A percentile compares a stretch with the other conserved stretches of the same genome.
Evolutionary conservation across 2,329 filamentous ascomycete genomes (phyloP).

Genomic region (Arthrobotrys conoides): DNA sequence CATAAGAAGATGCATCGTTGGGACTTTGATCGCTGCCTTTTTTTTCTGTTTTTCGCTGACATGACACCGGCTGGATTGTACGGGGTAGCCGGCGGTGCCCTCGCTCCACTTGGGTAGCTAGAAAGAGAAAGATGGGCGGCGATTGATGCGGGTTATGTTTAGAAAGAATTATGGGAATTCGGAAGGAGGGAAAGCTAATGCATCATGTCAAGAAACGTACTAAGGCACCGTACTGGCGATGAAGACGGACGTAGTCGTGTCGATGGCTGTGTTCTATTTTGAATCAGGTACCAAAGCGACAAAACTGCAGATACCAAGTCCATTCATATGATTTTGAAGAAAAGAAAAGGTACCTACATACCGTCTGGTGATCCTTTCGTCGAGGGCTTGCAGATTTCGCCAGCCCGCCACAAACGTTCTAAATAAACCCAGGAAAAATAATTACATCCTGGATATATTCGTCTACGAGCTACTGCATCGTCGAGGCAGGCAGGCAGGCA

Average conservation of each 20-base stretch:
- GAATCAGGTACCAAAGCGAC: slow-evolving; percentile 45
- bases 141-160: slow-evolving; percentile 48
- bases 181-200: slow-evolving; percentile 38
- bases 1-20: slow-evolving; percentile 48
- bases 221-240: slow-evolving; percentile 29
- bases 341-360: slow-evolving; percentile 33
- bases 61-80: slow-evolving; percentile 31
- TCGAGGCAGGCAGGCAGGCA: slow-evolving; percentile 17
- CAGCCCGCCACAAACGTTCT: slow-evolving; percentile 49
- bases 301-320: slow-evolving; percentile 22
- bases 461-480: neutral
- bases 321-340: slow-evolving; percentile 27
- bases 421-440: slow-evolving; percentile 31
- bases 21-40: slow-evolving; percentile 33
- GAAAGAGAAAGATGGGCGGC: slow-evolving; percentile 49
- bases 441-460: slow-evolving; percentile 3
- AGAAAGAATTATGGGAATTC: slow-evolving; percentile 29
- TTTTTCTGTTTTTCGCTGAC: slow-evolving; percentile 35
- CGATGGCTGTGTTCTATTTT: slow-evolving; percentile 35
- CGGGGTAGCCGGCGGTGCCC: slow-evolving; percentile 45
- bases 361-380: slow-evolving; percentile 39
- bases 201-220: slow-evolving; percentile 37
- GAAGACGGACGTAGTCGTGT: slow-evolving; percentile 14
- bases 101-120: slow-evolving; percentile 41
- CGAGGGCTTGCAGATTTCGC: slow-evolving; percentile 54